Base-by-base conservation (phyloP, 306 rosid genomes). In the Boehmeria nivea region DNA sequence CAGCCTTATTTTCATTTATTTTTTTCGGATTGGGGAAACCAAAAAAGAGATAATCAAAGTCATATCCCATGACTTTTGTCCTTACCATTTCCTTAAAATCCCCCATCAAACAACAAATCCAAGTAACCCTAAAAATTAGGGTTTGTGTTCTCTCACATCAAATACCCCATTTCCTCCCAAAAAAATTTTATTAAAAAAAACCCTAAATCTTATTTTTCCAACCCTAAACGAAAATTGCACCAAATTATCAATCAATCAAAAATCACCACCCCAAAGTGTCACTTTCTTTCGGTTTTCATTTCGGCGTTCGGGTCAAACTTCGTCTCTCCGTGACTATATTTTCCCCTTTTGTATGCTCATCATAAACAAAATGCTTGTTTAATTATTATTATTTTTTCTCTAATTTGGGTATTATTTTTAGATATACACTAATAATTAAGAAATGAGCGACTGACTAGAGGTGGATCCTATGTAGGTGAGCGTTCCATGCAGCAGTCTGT, bases 401-500 rank as follows among this genome's bases (percentile, higher is more conserved):
- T 12, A n/a, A 15, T n/a, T n/a, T n/a, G n/a, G n/a, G n/a, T n/a
- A n/a, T n/a, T n/a, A n/a, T n/a, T n/a, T n/a, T n/a, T n/a, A n/a
- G n/a, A n/a, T n/a, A n/a, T n/a, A n/a, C n/a, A n/a, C n/a, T n/a
- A n/a, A n/a, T n/a, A 33, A 33, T 33, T 33, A 33, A 33, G 38
- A 33, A 33, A 33, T 33, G 7, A 33, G 38, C 4, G 45, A 11
- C 16, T 14, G 45, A 11, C 10, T 33, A 11, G 45, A n/a, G 15
- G 4, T 40, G 15, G 54, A 50, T 50, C 12, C 1, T 44, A 25
- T 53, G 72, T 86, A 93, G 99, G 99, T 93, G 81, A 93, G 99
- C 66, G 99, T 93, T 81, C 99, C 99, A 88, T 93, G 94, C 96
- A 83, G 83, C 59, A 87, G 75, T 75, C 66, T 93, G 45, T 73